Evolutionary conservation across 2,329 filamentous ascomycete species (phyloP).

Genomic region (Paecilomyces fulvus): DNA sequence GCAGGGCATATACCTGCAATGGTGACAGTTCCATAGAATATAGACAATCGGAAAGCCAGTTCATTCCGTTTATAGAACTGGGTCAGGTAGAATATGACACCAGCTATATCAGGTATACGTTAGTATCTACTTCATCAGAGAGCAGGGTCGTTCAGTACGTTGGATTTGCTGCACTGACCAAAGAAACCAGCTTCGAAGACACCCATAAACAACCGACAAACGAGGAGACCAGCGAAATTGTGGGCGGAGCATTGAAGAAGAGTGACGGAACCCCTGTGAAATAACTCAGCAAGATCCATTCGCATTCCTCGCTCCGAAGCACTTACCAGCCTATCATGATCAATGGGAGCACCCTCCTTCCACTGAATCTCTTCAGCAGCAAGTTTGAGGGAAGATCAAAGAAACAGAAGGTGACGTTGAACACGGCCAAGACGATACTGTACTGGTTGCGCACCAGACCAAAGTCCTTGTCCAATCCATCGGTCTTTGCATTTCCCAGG

Average conservation of each 20-base stretch:
- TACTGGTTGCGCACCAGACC: constrained; percentile 52
- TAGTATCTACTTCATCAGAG: background rate
- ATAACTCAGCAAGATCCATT: background rate
- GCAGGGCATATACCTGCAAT: constrained; percentile 5
- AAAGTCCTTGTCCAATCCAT: constrained; percentile 38
- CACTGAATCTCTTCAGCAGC: constrained; percentile 8
- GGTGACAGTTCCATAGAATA: constrained; percentile 2
- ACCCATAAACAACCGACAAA: background rate
- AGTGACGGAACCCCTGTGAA: background rate
- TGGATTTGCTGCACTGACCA: background rate
- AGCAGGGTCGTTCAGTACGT: background rate
- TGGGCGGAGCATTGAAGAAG: background rate
- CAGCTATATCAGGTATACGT: background rate
- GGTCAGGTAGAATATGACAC: constrained; percentile 10
- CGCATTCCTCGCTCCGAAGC: background rate
- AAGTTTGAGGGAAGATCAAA: constrained; percentile 12
- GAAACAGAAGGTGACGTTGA: constrained; percentile 52
- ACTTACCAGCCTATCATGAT: background rate
- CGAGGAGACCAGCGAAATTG: background rate
- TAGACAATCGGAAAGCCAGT: constrained; percentile 3
- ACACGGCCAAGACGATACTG: constrained; percentile 56
- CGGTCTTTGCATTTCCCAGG: constrained; percentile 21
- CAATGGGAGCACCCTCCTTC: constrained; percentile 3
- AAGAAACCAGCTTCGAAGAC: background rate
- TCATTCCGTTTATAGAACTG: constrained; percentile 8